Base-by-base conservation (phyloP, 2,329 filamentous ascomycete species). In the Trichoderma hamatum region DNA sequence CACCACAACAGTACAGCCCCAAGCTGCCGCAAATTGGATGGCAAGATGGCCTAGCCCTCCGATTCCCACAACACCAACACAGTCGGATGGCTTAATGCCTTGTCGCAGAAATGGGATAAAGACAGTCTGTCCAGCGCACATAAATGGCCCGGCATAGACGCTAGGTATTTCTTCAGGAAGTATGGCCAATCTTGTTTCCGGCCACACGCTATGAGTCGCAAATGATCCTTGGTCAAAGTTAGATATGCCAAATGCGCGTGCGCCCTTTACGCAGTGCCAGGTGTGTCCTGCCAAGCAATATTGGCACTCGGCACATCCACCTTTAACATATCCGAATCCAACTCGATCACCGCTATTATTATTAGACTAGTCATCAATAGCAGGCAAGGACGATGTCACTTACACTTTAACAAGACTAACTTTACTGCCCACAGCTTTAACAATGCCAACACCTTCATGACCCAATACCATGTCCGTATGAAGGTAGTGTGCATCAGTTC, bases 161-260 rank as follows among this genome's bases (percentile, higher is more conserved):
- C 46, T 63, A 1, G 21, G n/a, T 16, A 63, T 63, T 6, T 52
- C 60, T 14, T 63, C 60, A 14, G 60, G 60, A 9, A 63, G 34
- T 19, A 62, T 51, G 11, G 28, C 59, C 43, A 62, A 16, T n/a
- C 59, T 43, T 24, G 59, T 62, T 21, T 62, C 43, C 49, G 43
- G 39, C 59, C 59, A 62, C 59, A 62, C 59, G n/a, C 59, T 62
- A 21, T 62, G 43, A 16, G 59, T 62, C 6, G 59, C 59, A 30
- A 62, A 62, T 1, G 59, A 62, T 7, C 59, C 59, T 32, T 49
- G 59, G 28, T 62, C 59, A 51, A 62, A 62, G 11, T 51, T 13
- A 19, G 59, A 26, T 30, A 62, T 32, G 5, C 59, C 59, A 43
- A 62, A 62, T 62, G 39, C 59, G 43, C 9, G 43, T n/a, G 49